These are phyloP conservation scores for Ceratocystis cubensis DNA, from an alignment of 2,329 filamentous ascomycete species.

Conservation along the genomic window DNA sequence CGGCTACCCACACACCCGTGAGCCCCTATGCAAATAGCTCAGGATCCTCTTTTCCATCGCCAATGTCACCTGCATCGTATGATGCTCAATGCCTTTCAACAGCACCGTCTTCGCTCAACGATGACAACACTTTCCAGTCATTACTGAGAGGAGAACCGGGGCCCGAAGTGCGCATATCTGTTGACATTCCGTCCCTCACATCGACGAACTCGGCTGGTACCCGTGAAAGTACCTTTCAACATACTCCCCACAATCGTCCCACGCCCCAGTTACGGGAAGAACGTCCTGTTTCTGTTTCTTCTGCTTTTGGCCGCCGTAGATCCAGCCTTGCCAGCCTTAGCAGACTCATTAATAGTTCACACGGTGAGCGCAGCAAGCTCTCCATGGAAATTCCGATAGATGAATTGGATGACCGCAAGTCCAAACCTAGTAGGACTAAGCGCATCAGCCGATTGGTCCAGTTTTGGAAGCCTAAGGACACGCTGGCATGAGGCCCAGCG, in stretches of 20 bases:
- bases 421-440: conserved; percentile 51
- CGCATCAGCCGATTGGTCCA: conserved; percentile 63
- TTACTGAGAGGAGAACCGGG: conserved; percentile 61
- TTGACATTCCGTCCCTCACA: conserved; percentile 60
- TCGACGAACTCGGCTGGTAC: conserved; percentile 70
- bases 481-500: conserved; percentile 18
- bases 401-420: conserved; percentile 43
- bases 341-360: conserved; percentile 60
- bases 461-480: conserved; percentile 56
- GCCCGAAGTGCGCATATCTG: conserved; percentile 57
- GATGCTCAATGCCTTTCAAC: conserved; percentile 63
- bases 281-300: conserved; percentile 50
- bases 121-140: conserved; percentile 59
- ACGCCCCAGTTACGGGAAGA: conserved; percentile 41
- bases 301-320: conserved; percentile 55
- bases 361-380: conserved; percentile 62
- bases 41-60: conserved; percentile 56
- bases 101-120: conserved; percentile 59
- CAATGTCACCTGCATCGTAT: conserved; percentile 54
- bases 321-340: conserved; percentile 67
- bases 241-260: conserved; percentile 27
- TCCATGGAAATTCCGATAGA: conserved; percentile 53
- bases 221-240: conserved; percentile 45
- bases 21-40: conserved; percentile 54
- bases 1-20: conserved; percentile 37